These are phyloP conservation scores for Neurospora sp. DNA, from an alignment of 2,329 filamentous ascomycete species.

Conservation along the genomic window DNA sequence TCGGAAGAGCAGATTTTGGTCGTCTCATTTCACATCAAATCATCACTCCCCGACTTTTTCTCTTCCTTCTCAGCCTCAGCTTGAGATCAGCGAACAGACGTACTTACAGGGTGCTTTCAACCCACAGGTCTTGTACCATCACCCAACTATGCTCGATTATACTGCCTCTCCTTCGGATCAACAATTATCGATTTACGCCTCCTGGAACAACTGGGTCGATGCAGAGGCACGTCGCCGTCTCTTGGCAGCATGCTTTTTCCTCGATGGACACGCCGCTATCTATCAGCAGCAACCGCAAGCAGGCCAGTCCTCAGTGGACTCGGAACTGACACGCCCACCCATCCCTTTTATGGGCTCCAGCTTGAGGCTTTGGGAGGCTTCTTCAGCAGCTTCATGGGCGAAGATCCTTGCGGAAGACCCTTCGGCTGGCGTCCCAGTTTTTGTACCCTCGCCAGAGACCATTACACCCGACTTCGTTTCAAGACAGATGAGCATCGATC, in stretches of 20 bases:
- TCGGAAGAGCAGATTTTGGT: slow-evolving; percentile 12
- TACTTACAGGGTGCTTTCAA: slow-evolving; percentile 21
- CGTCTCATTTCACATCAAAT: slow-evolving; percentile 15
- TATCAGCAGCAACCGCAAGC: slow-evolving; percentile 41
- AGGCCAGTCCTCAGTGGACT: slow-evolving; percentile 28
- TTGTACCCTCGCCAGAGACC: slow-evolving; percentile 23
- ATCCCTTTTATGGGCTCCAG: slow-evolving; percentile 39
- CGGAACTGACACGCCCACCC: slow-evolving; percentile 24
- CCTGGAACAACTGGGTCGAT: slow-evolving; percentile 44
- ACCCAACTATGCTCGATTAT: slow-evolving; percentile 17
- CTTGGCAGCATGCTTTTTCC: slow-evolving; percentile 45
- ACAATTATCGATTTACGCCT: slow-evolving; percentile 15
- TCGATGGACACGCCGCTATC: slow-evolving; percentile 45
- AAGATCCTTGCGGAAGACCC: slow-evolving; percentile 20
- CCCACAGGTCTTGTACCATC: slow-evolving; percentile 21
- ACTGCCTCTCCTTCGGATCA: slow-evolving; percentile 9
- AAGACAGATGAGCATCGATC: slow-evolving; percentile 28
- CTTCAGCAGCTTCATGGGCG: slow-evolving; percentile 36
- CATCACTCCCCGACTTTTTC: slow-evolving; percentile 6
- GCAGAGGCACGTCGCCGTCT: slow-evolving; percentile 43
- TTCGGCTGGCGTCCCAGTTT: slow-evolving; percentile 20
- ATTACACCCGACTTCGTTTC: slow-evolving; percentile 28
- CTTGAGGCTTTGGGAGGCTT: slow-evolving; percentile 39
- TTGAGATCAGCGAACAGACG: slow-evolving; percentile 14
- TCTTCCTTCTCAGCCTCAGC: slow-evolving; percentile 11